A percentile compares a stretch with the other conserved stretches of the same genome.
Evolutionary conservation across 163 green algal species (phyloP).

Genomic region (Coccomyxa subellipsoidea): DNA sequence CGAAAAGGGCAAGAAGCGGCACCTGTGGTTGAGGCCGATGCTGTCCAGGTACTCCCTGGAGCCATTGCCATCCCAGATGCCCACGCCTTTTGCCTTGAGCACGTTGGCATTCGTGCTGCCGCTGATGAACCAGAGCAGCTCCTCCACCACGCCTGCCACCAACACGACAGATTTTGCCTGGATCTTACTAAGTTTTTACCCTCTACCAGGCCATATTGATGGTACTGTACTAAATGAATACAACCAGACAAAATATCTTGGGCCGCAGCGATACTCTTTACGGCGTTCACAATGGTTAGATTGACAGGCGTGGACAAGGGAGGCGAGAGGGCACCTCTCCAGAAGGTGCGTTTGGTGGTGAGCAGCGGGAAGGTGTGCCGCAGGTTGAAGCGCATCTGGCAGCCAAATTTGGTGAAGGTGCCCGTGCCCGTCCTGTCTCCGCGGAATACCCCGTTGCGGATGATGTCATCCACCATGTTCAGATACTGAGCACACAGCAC

Average conservation of each 20-base stretch:
- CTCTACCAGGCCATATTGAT: no score
- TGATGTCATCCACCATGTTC: constrained; percentile 85
- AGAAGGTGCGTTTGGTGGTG: constrained; percentile 97
- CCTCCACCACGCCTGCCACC: constrained; percentile 86
- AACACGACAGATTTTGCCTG: no score
- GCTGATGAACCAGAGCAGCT: constrained; percentile 98
- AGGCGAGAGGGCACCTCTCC: constrained; percentile 69
- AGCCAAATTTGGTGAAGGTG: constrained; percentile 90
- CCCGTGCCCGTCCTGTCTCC: constrained; percentile 96
- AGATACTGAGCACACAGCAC: constrained; percentile 82
- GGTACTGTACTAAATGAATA: no score
- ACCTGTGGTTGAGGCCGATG: constrained; percentile 66
- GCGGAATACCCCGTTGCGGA: constrained; percentile 67
- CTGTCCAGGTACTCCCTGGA: constrained; percentile 86
- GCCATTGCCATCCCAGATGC: constrained; percentile 99
- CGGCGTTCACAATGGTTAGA: not conserved
- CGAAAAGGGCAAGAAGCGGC: not conserved
- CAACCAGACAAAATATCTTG: no score
- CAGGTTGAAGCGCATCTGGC: constrained; percentile 91
- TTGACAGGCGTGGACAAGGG: not conserved
- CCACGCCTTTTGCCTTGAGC: constrained; percentile 81
- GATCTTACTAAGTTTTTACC: no score
- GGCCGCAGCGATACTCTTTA: no score
- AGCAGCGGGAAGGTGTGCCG: constrained; percentile 94
- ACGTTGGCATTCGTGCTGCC: constrained; percentile 83